Evolutionary conservation across 2,329 filamentous ascomycete species (phyloP).

Genomic region (Cercospora zeina): DNA sequence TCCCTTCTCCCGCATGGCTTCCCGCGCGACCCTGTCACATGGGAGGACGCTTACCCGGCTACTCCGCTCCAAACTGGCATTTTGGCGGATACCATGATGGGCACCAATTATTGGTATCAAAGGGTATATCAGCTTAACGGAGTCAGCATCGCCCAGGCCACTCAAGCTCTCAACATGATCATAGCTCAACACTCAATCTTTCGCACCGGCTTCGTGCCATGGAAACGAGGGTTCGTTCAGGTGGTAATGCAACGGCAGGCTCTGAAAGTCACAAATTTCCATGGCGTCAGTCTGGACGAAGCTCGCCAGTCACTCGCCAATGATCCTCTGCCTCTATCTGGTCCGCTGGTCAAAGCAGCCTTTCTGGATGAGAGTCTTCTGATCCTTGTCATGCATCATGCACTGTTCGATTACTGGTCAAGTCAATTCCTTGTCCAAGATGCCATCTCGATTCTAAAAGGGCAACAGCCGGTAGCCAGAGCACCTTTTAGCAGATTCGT

Average conservation of each 20-base stretch:
- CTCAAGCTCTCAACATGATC: background rate
- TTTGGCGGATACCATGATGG: background rate
- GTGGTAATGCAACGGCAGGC: background rate
- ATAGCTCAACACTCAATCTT: background rate
- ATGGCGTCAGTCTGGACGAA: background rate
- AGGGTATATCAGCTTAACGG: background rate
- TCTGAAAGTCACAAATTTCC: background rate
- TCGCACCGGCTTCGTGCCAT: background rate
- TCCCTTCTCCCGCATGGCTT: background rate
- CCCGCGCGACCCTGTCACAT: background rate
- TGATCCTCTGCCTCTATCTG: background rate
- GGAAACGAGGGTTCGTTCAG: background rate
- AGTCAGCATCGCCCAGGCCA: background rate
- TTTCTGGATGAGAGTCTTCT: background rate
- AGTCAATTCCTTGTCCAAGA: conserved; percentile 49
- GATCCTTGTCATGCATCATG: conserved; percentile 14
- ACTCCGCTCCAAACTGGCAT: background rate
- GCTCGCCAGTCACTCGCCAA: background rate
- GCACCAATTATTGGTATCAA: background rate
- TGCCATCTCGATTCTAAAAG: conserved; percentile 2
- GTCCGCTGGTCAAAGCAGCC: background rate
- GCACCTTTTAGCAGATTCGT: background rate
- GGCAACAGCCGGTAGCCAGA: background rate
- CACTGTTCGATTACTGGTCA: conserved; percentile 21
- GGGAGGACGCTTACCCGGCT: background rate